Conservation (phyloP, 257 asterid genomes). For the Catharanthus roseus region DNA sequence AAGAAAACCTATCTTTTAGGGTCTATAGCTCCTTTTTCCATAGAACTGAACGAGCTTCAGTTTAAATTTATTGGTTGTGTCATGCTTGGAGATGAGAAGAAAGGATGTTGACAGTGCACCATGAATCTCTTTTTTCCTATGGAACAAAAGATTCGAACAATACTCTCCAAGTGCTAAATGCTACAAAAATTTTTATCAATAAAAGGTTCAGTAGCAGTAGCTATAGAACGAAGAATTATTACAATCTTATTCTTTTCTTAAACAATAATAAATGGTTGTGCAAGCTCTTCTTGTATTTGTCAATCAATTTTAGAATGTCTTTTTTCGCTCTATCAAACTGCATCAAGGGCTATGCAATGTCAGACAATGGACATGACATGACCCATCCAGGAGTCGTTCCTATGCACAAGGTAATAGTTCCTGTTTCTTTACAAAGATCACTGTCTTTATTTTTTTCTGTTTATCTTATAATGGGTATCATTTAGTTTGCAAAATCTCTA, state of each 20-base stretch:
- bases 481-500: conserved; percentile 17
- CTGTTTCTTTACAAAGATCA: neutral
- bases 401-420: conserved; percentile 72
- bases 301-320: conserved; percentile 1
- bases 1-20: neutral
- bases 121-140: neutral
- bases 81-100: neutral
- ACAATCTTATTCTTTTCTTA: neutral
- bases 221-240: neutral
- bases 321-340: conserved; percentile 43
- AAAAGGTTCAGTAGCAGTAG: neutral
- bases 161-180: neutral
- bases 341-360: conserved; percentile 94
- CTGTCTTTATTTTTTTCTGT: neutral
- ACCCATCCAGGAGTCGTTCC: conserved; percentile 87
- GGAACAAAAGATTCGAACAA: neutral
- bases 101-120: neutral
- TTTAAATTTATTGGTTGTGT: neutral
- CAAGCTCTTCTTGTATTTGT: neutral
- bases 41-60: too few relatives aligned
- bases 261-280: neutral
- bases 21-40: neutral
- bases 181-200: neutral
- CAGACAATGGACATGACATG: conserved; percentile 96
- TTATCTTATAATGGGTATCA: neutral